A percentile compares a stretch with the other conserved stretches of the same genome.
phyloP scores from a whole-genome alignment of 164 flowering plant genomes.

The Taxillus chinensis region DNA sequence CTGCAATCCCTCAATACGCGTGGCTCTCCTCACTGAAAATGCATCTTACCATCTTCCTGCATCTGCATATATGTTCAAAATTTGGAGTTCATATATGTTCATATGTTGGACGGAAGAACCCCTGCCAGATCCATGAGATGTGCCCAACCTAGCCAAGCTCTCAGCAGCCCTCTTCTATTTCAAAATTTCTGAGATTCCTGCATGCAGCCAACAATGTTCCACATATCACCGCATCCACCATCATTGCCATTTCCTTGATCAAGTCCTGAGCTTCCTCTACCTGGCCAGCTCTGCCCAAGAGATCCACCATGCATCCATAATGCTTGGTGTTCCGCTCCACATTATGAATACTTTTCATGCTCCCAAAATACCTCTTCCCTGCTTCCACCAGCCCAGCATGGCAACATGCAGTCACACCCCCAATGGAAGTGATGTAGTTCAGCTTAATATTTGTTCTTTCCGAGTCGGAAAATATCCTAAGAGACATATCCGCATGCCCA shows the following conservation, averaged over 20 bases:
- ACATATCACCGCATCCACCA: conserved; percentile 82
- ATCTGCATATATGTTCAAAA: conserved; percentile 77
- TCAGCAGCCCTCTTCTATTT: conserved; percentile 66
- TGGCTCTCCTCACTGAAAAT: conserved; percentile 31
- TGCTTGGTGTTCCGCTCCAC: conserved; percentile 73
- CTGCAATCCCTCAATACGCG: conserved; percentile 33
- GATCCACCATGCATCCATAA: conserved; percentile 89
- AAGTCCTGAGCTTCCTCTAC: conserved; percentile 59
- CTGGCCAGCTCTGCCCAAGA: conserved; percentile 73
- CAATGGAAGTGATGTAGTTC: conserved; percentile 73
- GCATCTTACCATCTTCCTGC: conserved; percentile 81
- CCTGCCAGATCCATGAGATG: conserved; percentile 65
- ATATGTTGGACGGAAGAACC: conserved; percentile 60
- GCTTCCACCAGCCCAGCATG: conserved; percentile 69
- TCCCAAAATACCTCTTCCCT: conserved; percentile 42
- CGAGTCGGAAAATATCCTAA: conserved; percentile 44
- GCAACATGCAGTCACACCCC: conserved; percentile 81
- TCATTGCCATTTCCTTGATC: conserved; percentile 66
- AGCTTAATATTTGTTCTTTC: conserved; percentile 38
- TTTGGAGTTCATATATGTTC: too few relatives aligned
- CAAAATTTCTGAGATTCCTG: conserved; percentile 59
- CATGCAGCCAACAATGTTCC: conserved; percentile 72
- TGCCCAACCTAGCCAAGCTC: conserved; percentile 46
- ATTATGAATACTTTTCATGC: conserved; percentile 41
- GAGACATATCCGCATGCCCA: conserved; percentile 61